A percentile compares a stretch with the other conserved stretches of the same genome.
phyloP scores from a whole-genome alignment of 352 stramenopile species.

The Pythium oligandrum region DNA sequence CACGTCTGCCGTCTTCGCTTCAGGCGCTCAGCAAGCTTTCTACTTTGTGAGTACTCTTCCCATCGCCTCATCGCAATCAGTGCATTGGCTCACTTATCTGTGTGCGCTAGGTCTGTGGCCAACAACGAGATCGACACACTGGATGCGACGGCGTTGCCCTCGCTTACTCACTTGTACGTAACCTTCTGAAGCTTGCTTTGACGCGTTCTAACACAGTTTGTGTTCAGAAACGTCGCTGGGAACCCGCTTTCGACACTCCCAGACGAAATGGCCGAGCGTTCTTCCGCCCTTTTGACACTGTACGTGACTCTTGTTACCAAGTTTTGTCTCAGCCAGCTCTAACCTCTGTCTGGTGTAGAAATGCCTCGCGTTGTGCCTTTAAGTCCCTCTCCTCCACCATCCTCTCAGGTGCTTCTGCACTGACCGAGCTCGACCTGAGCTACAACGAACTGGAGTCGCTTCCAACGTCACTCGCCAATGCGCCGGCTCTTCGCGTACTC shows the following conservation, averaged over 20 bases:
- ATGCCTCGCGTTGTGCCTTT: constrained; percentile 11
- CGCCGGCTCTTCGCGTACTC: constrained; percentile 6
- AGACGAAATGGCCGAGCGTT: background rate
- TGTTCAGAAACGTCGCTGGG: background rate
- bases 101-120: background rate
- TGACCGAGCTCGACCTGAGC: constrained; percentile 12
- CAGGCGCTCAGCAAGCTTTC: constrained; percentile 2
- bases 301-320: background rate
- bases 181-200: background rate
- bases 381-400: background rate
- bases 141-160: background rate
- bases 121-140: background rate
- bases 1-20: constrained; percentile 2
- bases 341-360: constrained; percentile 2
- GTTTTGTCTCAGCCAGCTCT: background rate
- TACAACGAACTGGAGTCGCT: constrained; percentile 3
- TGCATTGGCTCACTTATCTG: background rate
- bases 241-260: background rate
- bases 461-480: background rate
- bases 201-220: background rate
- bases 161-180: too few species aligned
- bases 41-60: constrained; percentile 7
- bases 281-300: background rate
- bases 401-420: constrained; percentile 1
- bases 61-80: background rate